Evolutionary conservation across 2,329 filamentous ascomycete species (phyloP).

Genomic region (Didymellaceae sp.): DNA sequence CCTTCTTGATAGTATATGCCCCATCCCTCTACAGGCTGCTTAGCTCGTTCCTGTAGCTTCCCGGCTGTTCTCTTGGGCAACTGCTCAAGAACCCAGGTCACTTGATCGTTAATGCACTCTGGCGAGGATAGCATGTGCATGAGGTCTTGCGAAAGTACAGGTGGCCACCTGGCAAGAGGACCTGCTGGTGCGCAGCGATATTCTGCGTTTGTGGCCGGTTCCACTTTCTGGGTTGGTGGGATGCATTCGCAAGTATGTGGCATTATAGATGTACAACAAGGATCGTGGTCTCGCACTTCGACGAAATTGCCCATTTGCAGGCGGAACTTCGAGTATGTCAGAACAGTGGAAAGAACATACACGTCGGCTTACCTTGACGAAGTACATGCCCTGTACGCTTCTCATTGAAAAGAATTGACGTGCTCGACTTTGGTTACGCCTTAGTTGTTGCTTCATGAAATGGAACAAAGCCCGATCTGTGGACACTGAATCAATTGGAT

Average conservation of each 20-base stretch:
- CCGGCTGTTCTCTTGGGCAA: conserved; percentile 32
- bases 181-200: conserved; percentile 31
- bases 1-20: conserved; percentile 34
- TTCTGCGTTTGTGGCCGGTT: conserved; percentile 29
- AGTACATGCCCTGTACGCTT: too few species aligned
- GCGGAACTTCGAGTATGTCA: too few species aligned
- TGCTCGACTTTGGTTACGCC: too few species aligned
- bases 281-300: too few species aligned
- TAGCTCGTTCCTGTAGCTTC: conserved; percentile 21
- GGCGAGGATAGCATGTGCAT: conserved; percentile 28
- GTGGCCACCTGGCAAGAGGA: conserved; percentile 28
- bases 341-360: too few species aligned
- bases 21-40: conserved; percentile 37
- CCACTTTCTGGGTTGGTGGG: conserved; percentile 27
- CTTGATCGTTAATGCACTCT: conserved; percentile 20
- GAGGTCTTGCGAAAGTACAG: conserved; percentile 28
- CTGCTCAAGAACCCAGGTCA: conserved; percentile 31
- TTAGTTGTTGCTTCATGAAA: too few species aligned
- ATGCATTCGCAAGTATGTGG: conserved; percentile 40
- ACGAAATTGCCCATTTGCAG: too few species aligned
- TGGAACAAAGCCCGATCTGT: too few species aligned
- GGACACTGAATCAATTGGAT: too few species aligned
- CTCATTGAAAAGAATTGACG: too few species aligned
- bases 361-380: too few species aligned
- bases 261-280: too few species aligned